These are phyloP conservation scores for Pyrenochaeta sp. DNA, from an alignment of 2,329 filamentous ascomycete species.

Conservation along the genomic window DNA sequence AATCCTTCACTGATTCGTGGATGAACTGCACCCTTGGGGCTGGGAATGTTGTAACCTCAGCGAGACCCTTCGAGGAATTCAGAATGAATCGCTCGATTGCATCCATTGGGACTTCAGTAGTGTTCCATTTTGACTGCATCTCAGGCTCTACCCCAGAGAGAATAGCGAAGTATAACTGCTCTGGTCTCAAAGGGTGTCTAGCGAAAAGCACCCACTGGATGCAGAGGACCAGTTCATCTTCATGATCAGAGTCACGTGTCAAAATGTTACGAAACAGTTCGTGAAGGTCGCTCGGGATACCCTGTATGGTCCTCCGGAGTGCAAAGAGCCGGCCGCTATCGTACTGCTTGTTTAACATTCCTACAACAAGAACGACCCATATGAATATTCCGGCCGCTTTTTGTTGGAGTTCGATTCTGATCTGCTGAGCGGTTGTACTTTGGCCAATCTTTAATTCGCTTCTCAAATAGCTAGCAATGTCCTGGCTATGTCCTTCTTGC, in stretches of 20 bases:
- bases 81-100: constrained; percentile 22
- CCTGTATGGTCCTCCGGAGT: constrained; percentile 41
- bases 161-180: constrained; percentile 17
- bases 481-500: constrained; percentile 33
- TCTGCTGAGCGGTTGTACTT: background rate
- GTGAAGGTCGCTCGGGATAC: constrained; percentile 10
- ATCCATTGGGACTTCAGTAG: constrained; percentile 10
- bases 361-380: background rate
- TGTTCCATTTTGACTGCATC: constrained; percentile 8
- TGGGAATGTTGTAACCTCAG: constrained; percentile 22
- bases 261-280: constrained; percentile 9
- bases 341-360: background rate
- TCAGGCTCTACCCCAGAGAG: constrained; percentile 14
- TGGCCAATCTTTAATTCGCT: background rate
- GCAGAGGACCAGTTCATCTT: constrained; percentile 5
- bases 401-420: background rate
- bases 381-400: background rate
- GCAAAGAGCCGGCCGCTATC: constrained; percentile 34
- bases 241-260: constrained; percentile 7
- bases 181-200: constrained; percentile 8
- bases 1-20: constrained; percentile 40
- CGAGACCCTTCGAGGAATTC: constrained; percentile 23
- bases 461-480: background rate
- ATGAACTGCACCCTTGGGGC: constrained; percentile 34
- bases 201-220: constrained; percentile 12